These are phyloP conservation scores for Cyanophora paradoxa DNA, from an alignment of 78 protist species.

Conservation along the genomic window DNA sequence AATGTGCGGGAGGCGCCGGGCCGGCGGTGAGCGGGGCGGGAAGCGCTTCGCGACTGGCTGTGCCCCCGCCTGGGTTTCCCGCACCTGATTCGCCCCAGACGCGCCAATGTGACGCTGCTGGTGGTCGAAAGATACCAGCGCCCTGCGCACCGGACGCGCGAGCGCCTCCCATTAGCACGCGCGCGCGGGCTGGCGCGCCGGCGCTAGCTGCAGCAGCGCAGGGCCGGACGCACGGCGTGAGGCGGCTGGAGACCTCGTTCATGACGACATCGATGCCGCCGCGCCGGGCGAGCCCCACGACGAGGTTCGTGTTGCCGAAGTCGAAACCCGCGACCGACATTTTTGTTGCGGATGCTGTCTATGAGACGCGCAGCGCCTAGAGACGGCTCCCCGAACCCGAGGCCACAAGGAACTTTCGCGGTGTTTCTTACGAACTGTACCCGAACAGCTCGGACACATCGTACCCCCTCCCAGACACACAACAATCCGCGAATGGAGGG, in stretches of 20 bases:
- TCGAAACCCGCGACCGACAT: constrained; percentile 10
- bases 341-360: neutral
- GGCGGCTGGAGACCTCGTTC: constrained; percentile 73
- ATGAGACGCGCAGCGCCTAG: too few species aligned
- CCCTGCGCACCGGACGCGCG: neutral
- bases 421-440: too few species aligned
- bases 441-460: too few species aligned
- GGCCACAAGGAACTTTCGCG: too few species aligned
- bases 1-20: constrained; percentile 12
- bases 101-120: constrained; percentile 62
- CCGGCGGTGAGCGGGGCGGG: neutral
- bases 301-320: constrained; percentile 14
- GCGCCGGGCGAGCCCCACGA: constrained; percentile 69
- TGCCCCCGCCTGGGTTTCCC: too few species aligned
- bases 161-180: neutral
- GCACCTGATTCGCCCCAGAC: too few species aligned
- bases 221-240: constrained; percentile 55
- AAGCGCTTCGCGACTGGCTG: constrained; percentile 63
- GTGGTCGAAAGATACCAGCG: constrained; percentile 31
- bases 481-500: too few species aligned
- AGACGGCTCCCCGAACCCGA: too few species aligned
- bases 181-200: too few species aligned
- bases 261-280: constrained; percentile 83
- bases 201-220: too few species aligned
- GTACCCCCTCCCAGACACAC: too few species aligned